Base-by-base conservation (phyloP, 2,329 filamentous ascomycete species). In the Alternaria tenuissima region DNA sequence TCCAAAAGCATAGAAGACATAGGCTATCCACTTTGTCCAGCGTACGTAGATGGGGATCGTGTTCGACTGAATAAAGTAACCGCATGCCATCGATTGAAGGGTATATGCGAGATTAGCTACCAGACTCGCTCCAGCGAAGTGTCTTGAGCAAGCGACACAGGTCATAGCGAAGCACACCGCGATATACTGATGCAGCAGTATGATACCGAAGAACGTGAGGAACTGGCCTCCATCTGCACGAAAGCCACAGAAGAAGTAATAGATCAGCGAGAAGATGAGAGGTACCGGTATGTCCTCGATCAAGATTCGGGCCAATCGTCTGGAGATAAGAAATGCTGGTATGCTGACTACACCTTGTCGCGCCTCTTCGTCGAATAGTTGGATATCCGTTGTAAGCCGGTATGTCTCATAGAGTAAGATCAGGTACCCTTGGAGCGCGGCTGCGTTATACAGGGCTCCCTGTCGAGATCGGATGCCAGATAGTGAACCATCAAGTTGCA, bases 161-260 rank as follows among this genome's bases (percentile, higher is more conserved):
- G 87, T 82, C 64, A 88, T 87, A 1, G 91, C 90, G 68, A 91
- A 90, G 1, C 87, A 90, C 9, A 94, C 86, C 1, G 90, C 87
- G 36, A 92, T 88, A 65, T 92, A 92, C 60, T 94, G 91, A 44
- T 87, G 88, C 3, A 93, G 75, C 5, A 94, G 76, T 0, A 88
- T 85, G 38, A 93, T 82, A 3, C 84, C 81, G 64, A 93, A 89
- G 79, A 93, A 94, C 1, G 85, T 88, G 59, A 94, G 88, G 76
- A 93, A 93, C 55, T 89, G 86, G 1, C 71, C 77, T 0, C 84
- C 86, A 8, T 88, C 84, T 3, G 84, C 81, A 47, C 91, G 86
- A 66, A 93, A 91, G 0, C 90, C 90, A 7, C 88, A 86, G 89
- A 93, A 92, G 74, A 92, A 93, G 76, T 93, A 94, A 71, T 88